Conservation (phyloP, 1,284 basidiomycete species). For the Peniophora sp. region DNA sequence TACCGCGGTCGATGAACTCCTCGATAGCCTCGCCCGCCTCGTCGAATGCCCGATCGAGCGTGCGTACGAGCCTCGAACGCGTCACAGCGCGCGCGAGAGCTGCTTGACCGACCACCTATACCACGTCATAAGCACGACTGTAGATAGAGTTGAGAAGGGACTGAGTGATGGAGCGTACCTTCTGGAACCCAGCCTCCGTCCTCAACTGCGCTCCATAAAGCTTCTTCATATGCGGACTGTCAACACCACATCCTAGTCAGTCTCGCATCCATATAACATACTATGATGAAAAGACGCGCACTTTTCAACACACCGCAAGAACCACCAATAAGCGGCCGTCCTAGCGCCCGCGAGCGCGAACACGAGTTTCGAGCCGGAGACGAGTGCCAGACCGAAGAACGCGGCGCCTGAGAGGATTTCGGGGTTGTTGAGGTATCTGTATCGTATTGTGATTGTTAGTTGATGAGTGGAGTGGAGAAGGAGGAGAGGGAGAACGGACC, state of each 20-base stretch:
- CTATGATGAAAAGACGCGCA: constrained; percentile 36
- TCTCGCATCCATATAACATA: too few relatives aligned
- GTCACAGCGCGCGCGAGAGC: constrained; percentile 72
- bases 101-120: constrained; percentile 61
- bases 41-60: constrained; percentile 91
- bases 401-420: constrained; percentile 94
- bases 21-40: constrained; percentile 88
- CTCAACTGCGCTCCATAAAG: constrained; percentile 90
- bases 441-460: neutral
- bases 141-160: constrained; percentile 69
- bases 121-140: constrained; percentile 70
- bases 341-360: constrained; percentile 80
- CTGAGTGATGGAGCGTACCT: constrained; percentile 68
- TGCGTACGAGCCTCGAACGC: constrained; percentile 85
- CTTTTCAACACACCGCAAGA: constrained; percentile 84
- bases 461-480: neutral
- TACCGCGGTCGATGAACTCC: constrained; percentile 87
- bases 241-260: neutral
- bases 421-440: constrained; percentile 87
- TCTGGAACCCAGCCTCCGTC: constrained; percentile 93
- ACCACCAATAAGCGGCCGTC: constrained; percentile 87
- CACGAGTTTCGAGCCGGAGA: constrained; percentile 86
- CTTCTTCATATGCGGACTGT: constrained; percentile 93
- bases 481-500: constrained; percentile 31
- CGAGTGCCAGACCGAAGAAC: constrained; percentile 88